Conservation (phyloP, 2,329 filamentous ascomycete genomes). For the Sporothrix variecibatus region DNA sequence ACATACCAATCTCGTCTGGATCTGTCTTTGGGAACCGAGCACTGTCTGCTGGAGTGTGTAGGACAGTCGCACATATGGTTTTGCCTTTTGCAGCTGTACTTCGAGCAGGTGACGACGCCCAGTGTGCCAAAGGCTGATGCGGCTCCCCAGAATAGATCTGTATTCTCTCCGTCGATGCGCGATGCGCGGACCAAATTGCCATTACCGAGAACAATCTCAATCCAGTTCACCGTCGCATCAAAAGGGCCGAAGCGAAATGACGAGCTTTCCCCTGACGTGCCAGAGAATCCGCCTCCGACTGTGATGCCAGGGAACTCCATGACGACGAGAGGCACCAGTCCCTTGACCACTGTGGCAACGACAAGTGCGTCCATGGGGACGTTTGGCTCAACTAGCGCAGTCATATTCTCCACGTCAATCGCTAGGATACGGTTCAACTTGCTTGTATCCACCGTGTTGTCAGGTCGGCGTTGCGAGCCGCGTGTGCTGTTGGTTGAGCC, state of each 20-base stretch:
- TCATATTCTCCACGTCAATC: slow-evolving; percentile 55
- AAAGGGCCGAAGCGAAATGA: slow-evolving; percentile 69
- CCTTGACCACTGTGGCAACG: slow-evolving; percentile 54
- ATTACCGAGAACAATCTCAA: slow-evolving; percentile 64
- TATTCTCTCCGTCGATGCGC: slow-evolving; percentile 40
- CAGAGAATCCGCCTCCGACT: slow-evolving; percentile 66
- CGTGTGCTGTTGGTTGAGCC: slow-evolving; percentile 78
- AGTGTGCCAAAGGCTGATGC: slow-evolving; percentile 62
- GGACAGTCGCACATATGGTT: slow-evolving; percentile 56
- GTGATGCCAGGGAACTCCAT: slow-evolving; percentile 75
- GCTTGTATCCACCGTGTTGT: slow-evolving; percentile 68
- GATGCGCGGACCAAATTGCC: slow-evolving; percentile 56
- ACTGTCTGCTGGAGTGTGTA: slow-evolving; percentile 52
- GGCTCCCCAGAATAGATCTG: slow-evolving; percentile 61
- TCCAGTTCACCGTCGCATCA: slow-evolving; percentile 60
- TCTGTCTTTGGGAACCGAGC: slow-evolving; percentile 44
- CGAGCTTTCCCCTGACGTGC: slow-evolving; percentile 67
- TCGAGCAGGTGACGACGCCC: slow-evolving; percentile 63
- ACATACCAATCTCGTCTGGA: slow-evolving; percentile 38
- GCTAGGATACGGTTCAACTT: slow-evolving; percentile 62
- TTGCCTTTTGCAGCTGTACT: slow-evolving; percentile 56
- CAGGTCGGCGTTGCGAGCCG: slow-evolving; percentile 49
- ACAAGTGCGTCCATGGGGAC: slow-evolving; percentile 68
- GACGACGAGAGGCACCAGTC: slow-evolving; percentile 64
- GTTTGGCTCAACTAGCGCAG: slow-evolving; percentile 66